Conservation (phyloP, 148 eudicot genomes). For the Vaccinium darrowii region DNA sequence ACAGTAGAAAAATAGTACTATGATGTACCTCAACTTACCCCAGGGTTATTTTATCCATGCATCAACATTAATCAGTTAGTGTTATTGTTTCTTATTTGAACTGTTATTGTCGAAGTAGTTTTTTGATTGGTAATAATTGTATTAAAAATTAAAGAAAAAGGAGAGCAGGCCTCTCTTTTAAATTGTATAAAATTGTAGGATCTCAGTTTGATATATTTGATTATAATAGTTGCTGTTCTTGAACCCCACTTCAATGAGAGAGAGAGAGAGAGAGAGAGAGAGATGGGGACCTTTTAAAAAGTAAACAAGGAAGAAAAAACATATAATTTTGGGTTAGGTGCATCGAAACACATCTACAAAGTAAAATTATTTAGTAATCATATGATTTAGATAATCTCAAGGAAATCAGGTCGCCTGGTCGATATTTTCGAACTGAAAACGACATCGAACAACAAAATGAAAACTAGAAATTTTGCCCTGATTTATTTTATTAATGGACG, state of each 20-base stretch:
- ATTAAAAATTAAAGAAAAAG: neutral
- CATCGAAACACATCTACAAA: neutral
- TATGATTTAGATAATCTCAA: neutral
- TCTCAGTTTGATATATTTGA: conserved; percentile 13
- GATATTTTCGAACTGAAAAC: neutral
- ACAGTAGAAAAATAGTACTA: neutral
- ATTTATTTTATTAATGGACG: neutral
- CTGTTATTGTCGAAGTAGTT: conserved; percentile 12
- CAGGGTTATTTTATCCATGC: neutral
- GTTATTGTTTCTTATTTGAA: neutral
- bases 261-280: neutral
- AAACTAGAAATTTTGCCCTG: neutral
- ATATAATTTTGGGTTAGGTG: conserved; percentile 13
- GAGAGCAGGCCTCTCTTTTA: neutral
- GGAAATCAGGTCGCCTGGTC: conserved; percentile 9
- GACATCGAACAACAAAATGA: neutral
- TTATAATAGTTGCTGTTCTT: neutral
- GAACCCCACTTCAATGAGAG: conserved; percentile 11
- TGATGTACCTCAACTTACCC: neutral
- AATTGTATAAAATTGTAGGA: neutral
- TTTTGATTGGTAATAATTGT: neutral
- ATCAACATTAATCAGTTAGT: conserved; percentile 11
- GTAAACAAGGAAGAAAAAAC: neutral
- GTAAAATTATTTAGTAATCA: neutral
- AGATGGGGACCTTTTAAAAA: neutral